These are phyloP conservation scores for Codiaeum variegatum DNA, from an alignment of 441 rosid genomes.

Conservation along the genomic window DNA sequence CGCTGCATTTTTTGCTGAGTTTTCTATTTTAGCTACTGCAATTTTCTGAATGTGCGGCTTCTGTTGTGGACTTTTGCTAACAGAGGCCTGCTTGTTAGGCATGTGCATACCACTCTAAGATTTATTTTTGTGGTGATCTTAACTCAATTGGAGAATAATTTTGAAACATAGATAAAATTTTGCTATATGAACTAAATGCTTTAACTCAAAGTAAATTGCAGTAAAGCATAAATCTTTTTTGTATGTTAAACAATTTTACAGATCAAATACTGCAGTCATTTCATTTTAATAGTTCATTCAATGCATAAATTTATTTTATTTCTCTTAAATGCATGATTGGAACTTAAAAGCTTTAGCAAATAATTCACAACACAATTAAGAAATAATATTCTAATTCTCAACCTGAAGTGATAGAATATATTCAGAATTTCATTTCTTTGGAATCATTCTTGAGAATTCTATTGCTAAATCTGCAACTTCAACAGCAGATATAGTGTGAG, in stretches of 20 bases:
- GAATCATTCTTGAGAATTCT: conserved; percentile 58
- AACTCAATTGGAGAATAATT: neutral
- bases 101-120: neutral
- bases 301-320: neutral
- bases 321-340: neutral
- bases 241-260: neutral
- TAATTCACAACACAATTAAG: neutral
- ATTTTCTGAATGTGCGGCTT: too few relatives aligned
- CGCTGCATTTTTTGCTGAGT: too few relatives aligned
- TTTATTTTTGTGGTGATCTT: neutral
- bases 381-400: neutral
- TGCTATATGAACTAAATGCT: neutral
- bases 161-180: neutral
- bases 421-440: conserved; percentile 18
- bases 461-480: conserved; percentile 56
- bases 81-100: neutral
- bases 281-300: neutral
- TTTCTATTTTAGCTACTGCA: too few relatives aligned
- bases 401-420: neutral
- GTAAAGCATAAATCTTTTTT: neutral
- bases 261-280: neutral
- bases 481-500: conserved; percentile 15
- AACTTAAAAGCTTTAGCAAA: neutral
- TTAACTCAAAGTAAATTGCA: neutral
- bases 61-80: neutral